phyloP scores from a whole-genome alignment of 2,329 filamentous ascomycete species.

The Ophiostoma populinum region DNA sequence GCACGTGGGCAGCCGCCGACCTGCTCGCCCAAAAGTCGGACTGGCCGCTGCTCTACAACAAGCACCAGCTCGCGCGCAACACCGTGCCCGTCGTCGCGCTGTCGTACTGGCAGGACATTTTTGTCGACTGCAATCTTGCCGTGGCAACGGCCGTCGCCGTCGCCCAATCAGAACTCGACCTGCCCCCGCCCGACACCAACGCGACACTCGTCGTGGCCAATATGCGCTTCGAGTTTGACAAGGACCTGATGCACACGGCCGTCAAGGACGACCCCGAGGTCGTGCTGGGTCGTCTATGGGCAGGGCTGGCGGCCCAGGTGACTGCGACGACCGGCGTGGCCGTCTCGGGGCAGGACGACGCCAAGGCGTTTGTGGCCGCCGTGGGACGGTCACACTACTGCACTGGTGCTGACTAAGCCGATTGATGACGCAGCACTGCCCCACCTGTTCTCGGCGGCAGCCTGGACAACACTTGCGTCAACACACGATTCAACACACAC shows the following conservation, averaged over 20 bases:
- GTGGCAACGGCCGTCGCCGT: neutral
- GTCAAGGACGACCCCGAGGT: constrained; percentile 5
- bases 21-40: constrained; percentile 5
- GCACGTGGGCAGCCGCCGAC: constrained; percentile 5
- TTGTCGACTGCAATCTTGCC: constrained; percentile 7
- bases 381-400: too few relatives aligned
- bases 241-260: constrained; percentile 8
- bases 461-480: neutral
- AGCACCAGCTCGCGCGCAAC: constrained; percentile 5
- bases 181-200: too few relatives aligned
- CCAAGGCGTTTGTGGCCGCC: too few relatives aligned
- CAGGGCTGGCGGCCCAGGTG: neutral
- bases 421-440: too few relatives aligned
- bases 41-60: constrained; percentile 9
- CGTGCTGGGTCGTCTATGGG: constrained; percentile 2
- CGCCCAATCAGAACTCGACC: too few relatives aligned
- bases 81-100: constrained; percentile 8
- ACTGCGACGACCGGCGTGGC: neutral
- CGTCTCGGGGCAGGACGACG: too few relatives aligned
- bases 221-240: neutral
- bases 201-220: too few relatives aligned
- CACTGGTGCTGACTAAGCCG: too few relatives aligned
- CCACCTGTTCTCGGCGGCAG: too few relatives aligned
- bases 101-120: constrained; percentile 10
- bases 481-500: neutral